phyloP scores from a whole-genome alignment of 495 filamentous ascomycete genomes.

The Penicillium pulvis region DNA sequence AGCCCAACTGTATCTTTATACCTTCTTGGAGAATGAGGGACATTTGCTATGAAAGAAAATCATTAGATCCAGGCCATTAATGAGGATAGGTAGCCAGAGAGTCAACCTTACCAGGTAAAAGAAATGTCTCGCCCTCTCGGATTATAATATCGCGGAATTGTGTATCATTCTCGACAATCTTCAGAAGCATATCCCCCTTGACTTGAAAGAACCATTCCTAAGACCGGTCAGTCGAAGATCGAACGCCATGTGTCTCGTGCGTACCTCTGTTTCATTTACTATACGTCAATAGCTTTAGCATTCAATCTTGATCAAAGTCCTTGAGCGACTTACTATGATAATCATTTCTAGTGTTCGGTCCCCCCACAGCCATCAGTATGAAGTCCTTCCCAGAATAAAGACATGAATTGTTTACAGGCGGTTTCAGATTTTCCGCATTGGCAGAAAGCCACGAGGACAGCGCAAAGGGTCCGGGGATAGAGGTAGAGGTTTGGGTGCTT shows the following conservation, averaged over 20 bases:
- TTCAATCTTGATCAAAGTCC: neutral
- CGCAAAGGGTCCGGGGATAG: conserved; percentile 16
- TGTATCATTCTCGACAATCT: conserved; percentile 61
- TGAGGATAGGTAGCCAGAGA: neutral
- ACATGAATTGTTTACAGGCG: conserved; percentile 86
- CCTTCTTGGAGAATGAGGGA: conserved; percentile 68
- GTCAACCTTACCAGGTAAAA: conserved; percentile 56
- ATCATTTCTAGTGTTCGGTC: conserved; percentile 24
- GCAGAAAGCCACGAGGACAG: conserved; percentile 60
- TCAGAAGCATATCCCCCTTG: conserved; percentile 79
- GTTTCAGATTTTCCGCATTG: conserved; percentile 79
- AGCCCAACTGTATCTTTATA: conserved; percentile 63
- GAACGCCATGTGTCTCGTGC: neutral
- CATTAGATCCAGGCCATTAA: neutral
- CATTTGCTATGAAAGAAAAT: conserved; percentile 49
- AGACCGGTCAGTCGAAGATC: neutral
- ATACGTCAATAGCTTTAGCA: neutral
- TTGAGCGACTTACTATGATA: conserved; percentile 18
- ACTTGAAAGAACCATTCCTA: conserved; percentile 91
- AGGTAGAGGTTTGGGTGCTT: neutral
- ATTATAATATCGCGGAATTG: conserved; percentile 77
- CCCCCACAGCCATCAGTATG: conserved; percentile 25
- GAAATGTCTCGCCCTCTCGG: conserved; percentile 83
- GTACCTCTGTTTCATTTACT: conserved; percentile 4
- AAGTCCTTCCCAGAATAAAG: conserved; percentile 61